Percentiles rank a stretch among this genome's conserved stretches.
Evolutionary conservation across 2,329 filamentous ascomycete genomes (phyloP).

Genomic region (Kalaharituber pfeilii): DNA sequence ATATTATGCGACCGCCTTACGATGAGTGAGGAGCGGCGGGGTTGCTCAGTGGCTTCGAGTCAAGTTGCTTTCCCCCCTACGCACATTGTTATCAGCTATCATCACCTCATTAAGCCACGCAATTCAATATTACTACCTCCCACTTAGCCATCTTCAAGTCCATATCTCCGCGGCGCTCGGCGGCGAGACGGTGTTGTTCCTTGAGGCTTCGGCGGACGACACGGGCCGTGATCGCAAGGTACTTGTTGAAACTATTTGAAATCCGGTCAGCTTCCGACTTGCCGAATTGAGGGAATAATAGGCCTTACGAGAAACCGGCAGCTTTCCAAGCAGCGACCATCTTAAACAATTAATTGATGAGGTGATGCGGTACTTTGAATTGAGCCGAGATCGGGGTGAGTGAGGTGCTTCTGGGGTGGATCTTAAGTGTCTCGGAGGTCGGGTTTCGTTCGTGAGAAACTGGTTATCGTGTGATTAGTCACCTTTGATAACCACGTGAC

Average conservation of each 20-base stretch:
- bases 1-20: background rate
- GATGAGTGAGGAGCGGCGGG: background rate
- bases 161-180: constrained; percentile 78
- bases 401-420: background rate
- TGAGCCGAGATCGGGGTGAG: background rate
- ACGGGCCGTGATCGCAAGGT: constrained; percentile 86
- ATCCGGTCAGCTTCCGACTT: constrained; percentile 2
- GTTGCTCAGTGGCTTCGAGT: constrained; percentile 39
- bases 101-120: background rate
- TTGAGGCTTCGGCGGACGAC: constrained; percentile 93
- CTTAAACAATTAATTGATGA: constrained; percentile 37
- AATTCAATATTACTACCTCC: constrained; percentile 53
- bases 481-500: too few species aligned
- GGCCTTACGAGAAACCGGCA: constrained; percentile 75
- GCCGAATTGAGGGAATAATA: background rate
- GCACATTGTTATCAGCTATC: constrained; percentile 19
- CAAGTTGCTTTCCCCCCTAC: constrained; percentile 93
- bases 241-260: constrained; percentile 84
- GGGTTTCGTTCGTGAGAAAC: background rate
- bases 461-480: background rate
- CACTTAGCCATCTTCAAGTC: constrained; percentile 87
- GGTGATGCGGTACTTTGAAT: background rate
- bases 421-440: background rate
- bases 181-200: constrained; percentile 72
- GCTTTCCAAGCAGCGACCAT: constrained; percentile 99